Conservation (phyloP, 2,329 filamentous ascomycete species). For the Trichoderma sp. region DNA sequence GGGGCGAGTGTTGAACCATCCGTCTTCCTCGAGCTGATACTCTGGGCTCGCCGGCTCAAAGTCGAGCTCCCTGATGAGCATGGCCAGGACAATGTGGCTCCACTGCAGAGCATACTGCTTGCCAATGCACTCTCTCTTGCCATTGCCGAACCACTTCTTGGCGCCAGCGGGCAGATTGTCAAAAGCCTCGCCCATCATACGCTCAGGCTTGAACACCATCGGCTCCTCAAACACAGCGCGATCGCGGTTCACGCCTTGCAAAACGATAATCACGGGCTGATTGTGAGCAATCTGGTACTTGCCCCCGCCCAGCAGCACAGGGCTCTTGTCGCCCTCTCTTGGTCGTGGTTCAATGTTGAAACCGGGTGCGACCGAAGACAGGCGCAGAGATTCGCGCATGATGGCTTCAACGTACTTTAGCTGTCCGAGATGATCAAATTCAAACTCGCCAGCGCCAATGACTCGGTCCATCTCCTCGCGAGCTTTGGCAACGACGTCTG, state of each 20-base stretch:
- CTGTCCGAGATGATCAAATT: slow-evolving; percentile 50
- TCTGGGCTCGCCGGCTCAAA: slow-evolving; percentile 46
- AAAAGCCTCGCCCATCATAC: slow-evolving; percentile 51
- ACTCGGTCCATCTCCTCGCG: slow-evolving; percentile 57
- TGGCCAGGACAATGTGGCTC: slow-evolving; percentile 45
- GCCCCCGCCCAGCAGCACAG: slow-evolving; percentile 50
- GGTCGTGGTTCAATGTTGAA: slow-evolving; percentile 56
- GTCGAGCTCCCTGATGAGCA: slow-evolving; percentile 48
- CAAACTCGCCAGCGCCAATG: slow-evolving; percentile 48
- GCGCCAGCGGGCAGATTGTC: slow-evolving; percentile 46
- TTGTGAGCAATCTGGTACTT: slow-evolving; percentile 53
- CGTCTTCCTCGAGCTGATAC: slow-evolving; percentile 49
- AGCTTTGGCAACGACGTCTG: slow-evolving; percentile 48
- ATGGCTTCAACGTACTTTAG: slow-evolving; percentile 57
- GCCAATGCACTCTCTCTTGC: slow-evolving; percentile 54
- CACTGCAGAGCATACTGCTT: slow-evolving; percentile 53
- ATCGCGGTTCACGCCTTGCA: slow-evolving; percentile 54
- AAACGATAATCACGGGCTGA: slow-evolving; percentile 52
- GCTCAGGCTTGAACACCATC: slow-evolving; percentile 48
- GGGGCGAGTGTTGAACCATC: slow-evolving; percentile 56
- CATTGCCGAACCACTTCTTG: slow-evolving; percentile 56
- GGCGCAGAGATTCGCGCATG: slow-evolving; percentile 56
- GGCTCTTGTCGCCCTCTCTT: slow-evolving; percentile 41
- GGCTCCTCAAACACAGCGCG: slow-evolving; percentile 51
- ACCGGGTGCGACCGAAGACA: slow-evolving; percentile 55